A percentile compares a stretch with the other conserved stretches of the same genome.
Evolutionary conservation across 1,284 basidiomycete genomes (phyloP).

Genomic region (Kalmanozyma brasiliensis): DNA sequence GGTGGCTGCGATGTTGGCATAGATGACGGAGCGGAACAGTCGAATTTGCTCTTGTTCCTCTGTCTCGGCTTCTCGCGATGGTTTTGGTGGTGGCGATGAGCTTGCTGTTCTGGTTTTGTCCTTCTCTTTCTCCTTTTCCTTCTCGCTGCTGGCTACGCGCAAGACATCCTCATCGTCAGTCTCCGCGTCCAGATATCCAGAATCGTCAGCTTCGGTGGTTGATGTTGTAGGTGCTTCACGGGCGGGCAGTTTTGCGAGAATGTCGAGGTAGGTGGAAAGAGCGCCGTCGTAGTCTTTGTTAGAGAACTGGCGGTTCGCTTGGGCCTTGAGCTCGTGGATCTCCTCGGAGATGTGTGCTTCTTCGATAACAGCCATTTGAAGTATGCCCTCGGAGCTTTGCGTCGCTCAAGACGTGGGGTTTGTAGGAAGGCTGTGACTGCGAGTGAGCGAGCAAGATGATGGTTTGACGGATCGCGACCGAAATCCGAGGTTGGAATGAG

Average conservation of each 20-base stretch:
- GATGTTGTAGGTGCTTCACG: constrained; percentile 6
- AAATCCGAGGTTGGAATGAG: neutral
- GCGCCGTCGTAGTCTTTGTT: constrained; percentile 47
- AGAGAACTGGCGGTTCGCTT: constrained; percentile 48
- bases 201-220: neutral
- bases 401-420: too few relatives aligned
- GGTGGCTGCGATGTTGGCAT: constrained; percentile 84
- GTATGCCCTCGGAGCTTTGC: too few relatives aligned
- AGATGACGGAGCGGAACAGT: constrained; percentile 68
- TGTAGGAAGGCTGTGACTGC: too few relatives aligned
- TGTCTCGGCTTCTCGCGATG: constrained; percentile 7
- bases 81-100: neutral
- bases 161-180: neutral
- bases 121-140: neutral
- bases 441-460: neutral
- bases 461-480: too few relatives aligned
- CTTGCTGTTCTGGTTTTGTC: neutral
- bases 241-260: constrained; percentile 42
- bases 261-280: constrained; percentile 47
- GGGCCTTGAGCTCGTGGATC: constrained; percentile 42
- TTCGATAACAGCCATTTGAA: constrained; percentile 35
- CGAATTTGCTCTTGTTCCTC: constrained; percentile 37
- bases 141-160: neutral
- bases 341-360: constrained; percentile 40
- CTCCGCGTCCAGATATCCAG: neutral